Conservation (phyloP, 331 rosid species). For the Quercus lobata region DNA sequence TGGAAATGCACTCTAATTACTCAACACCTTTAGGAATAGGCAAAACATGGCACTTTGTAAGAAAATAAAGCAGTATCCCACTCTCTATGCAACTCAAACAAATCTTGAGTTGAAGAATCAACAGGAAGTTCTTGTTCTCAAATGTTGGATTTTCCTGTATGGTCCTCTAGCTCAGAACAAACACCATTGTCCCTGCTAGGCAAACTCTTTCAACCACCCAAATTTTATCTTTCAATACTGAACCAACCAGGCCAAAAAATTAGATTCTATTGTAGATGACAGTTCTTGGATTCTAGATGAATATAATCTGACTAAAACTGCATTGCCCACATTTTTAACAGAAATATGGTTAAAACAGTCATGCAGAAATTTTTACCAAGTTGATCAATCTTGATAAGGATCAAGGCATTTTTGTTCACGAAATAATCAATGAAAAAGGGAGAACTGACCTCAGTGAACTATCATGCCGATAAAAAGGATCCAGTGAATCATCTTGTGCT, state of each 20-base stretch:
- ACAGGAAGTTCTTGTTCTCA: no score
- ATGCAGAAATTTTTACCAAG: not conserved
- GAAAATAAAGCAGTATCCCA: not conserved
- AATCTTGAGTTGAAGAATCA: no score
- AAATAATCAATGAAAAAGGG: slow-evolving; percentile 1
- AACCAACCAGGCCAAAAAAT: no score
- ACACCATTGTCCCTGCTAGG: no score
- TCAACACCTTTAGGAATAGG: not conserved
- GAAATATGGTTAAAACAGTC: not conserved
- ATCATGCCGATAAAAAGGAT: slow-evolving; percentile 39
- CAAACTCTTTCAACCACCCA: no score
- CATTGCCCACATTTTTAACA: no score
- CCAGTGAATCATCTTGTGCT: slow-evolving; percentile 36
- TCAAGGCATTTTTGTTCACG: not conserved
- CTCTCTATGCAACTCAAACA: not conserved
- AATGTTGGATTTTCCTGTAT: no score
- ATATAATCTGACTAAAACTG: not conserved
- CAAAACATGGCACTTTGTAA: not conserved
- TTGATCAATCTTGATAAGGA: not conserved
- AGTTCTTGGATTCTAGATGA: no score
- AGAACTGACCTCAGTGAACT: slow-evolving; percentile 51
- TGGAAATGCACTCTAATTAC: slow-evolving; percentile 6
- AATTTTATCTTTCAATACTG: no score
- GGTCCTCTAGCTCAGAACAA: no score
- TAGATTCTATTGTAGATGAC: not conserved